phyloP scores from a whole-genome alignment of 495 filamentous ascomycete species.

The Penicillium canariense region DNA sequence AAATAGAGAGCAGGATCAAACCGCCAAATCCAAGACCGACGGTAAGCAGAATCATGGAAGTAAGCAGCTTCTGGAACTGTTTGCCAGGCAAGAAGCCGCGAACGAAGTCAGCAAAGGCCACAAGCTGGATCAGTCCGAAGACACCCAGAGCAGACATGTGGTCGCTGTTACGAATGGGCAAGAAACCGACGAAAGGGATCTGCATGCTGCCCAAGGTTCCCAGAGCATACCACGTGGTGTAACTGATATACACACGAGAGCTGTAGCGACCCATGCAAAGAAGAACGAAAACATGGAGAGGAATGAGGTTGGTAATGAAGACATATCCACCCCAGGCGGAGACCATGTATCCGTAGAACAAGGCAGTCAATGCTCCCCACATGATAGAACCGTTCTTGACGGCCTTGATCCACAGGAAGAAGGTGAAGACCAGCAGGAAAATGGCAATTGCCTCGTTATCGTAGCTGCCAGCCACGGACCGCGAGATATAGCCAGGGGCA shows the following conservation, averaged over 20 bases:
- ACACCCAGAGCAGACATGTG: conserved; percentile 97
- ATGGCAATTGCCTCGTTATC: conserved; percentile 99
- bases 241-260: conserved; percentile 89
- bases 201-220: conserved; percentile 99
- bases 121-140: conserved; percentile 92
- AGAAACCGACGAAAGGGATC: conserved; percentile 97
- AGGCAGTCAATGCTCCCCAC: conserved; percentile 90
- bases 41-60: conserved; percentile 73
- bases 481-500: conserved; percentile 92
- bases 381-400: conserved; percentile 93
- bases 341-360: conserved; percentile 99
- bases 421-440: conserved; percentile 97
- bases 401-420: conserved; percentile 98
- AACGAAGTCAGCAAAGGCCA: conserved; percentile 89
- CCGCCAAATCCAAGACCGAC: conserved; percentile 70
- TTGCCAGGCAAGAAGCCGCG: conserved; percentile 82
- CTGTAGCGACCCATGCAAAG: conserved; percentile 97
- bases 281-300: conserved; percentile 92
- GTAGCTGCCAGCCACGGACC: conserved; percentile 97
- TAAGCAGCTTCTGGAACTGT: conserved; percentile 86
- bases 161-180: conserved; percentile 94
- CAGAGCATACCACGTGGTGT: conserved; percentile 96
- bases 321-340: conserved; percentile 99
- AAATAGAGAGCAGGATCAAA: conserved; percentile 77
- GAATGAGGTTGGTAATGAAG: conserved; percentile 98